Conservation (phyloP, 2,329 filamentous ascomycete species). For the Penicillium sp. region DNA sequence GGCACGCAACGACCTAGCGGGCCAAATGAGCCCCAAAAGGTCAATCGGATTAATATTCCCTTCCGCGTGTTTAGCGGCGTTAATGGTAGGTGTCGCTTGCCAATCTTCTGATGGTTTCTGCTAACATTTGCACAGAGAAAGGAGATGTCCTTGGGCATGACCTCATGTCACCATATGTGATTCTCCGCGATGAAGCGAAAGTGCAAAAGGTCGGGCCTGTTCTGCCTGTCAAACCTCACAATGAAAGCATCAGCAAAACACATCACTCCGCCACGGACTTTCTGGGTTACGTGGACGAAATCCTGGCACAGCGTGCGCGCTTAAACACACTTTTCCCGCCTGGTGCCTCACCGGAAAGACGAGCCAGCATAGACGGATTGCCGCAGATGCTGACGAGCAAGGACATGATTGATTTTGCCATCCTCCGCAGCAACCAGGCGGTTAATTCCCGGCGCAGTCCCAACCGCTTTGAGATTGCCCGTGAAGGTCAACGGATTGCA, state of each 20-base stretch:
- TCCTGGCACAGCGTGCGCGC: constrained; percentile 60
- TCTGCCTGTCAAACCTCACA: constrained; percentile 40
- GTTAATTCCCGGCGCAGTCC: constrained; percentile 71
- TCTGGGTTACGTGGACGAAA: constrained; percentile 72
- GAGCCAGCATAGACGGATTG: constrained; percentile 51
- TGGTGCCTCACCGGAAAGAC: constrained; percentile 70
- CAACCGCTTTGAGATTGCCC: constrained; percentile 94
- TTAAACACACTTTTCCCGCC: constrained; percentile 61
- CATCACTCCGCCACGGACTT: constrained; percentile 64
- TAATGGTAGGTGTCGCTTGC: constrained; percentile 57
- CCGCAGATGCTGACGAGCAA: constrained; percentile 65
- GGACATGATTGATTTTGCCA: constrained; percentile 87
- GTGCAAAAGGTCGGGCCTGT: constrained; percentile 55
- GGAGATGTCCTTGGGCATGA: constrained; percentile 92
- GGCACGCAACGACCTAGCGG: constrained; percentile 85
- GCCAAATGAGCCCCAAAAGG: constrained; percentile 72
- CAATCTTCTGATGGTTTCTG: neutral
- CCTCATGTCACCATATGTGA: constrained; percentile 88
- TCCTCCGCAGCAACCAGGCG: constrained; percentile 75
- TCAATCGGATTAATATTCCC: constrained; percentile 87
- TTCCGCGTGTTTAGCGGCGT: constrained; percentile 94
- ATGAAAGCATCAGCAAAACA: constrained; percentile 41
- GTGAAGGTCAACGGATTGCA: constrained; percentile 86
- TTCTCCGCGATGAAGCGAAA: constrained; percentile 79
- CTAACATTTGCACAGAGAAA: constrained; percentile 50